phyloP scores from a whole-genome alignment of 352 stramenopile species.

The Pythium guiyangense region DNA sequence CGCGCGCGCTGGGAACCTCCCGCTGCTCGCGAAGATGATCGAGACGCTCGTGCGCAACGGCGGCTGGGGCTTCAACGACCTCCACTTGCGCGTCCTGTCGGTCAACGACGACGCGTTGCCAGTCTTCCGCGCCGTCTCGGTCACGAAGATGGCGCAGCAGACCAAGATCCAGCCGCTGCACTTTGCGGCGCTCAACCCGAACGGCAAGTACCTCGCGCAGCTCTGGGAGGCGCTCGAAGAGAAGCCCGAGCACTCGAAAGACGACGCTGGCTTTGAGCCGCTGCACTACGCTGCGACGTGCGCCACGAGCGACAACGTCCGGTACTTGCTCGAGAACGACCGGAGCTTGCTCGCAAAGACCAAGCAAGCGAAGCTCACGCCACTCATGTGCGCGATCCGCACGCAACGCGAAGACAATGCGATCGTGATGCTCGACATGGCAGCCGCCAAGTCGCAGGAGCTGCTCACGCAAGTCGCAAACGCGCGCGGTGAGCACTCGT shows the following conservation, averaged over 20 bases:
- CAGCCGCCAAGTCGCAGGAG: constrained; percentile 27
- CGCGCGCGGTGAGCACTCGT: constrained; percentile 41
- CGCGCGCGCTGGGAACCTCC: constrained; percentile 32
- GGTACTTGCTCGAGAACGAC: constrained; percentile 4
- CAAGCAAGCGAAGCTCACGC: constrained; percentile 22
- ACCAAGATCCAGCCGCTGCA: constrained; percentile 67
- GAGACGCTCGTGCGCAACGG: constrained; percentile 36
- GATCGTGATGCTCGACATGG: constrained; percentile 57
- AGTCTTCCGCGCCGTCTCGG: constrained; percentile 53
- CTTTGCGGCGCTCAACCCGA: constrained; percentile 70
- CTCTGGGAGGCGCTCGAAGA: constrained; percentile 52
- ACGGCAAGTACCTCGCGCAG: constrained; percentile 51
- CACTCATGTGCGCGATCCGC: constrained; percentile 51
- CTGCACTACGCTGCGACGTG: constrained; percentile 70
- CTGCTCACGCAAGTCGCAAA: constrained; percentile 29
- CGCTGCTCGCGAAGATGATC: constrained; percentile 31
- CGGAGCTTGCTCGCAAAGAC: constrained; percentile 9
- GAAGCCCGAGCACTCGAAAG: constrained; percentile 39
- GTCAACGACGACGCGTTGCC: constrained; percentile 30
- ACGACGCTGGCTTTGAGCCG: constrained; percentile 52
- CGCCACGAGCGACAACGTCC: constrained; percentile 16
- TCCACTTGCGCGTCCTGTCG: constrained; percentile 56
- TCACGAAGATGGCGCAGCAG: constrained; percentile 60
- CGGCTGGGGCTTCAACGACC: constrained; percentile 58
- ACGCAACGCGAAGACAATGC: constrained; percentile 48